Percentiles rank a stretch among this genome's conserved stretches.
These are phyloP conservation scores for Penicillium sclerotiorum DNA, from an alignment of 2,329 filamentous ascomycete species.

Conservation along the genomic window DNA sequence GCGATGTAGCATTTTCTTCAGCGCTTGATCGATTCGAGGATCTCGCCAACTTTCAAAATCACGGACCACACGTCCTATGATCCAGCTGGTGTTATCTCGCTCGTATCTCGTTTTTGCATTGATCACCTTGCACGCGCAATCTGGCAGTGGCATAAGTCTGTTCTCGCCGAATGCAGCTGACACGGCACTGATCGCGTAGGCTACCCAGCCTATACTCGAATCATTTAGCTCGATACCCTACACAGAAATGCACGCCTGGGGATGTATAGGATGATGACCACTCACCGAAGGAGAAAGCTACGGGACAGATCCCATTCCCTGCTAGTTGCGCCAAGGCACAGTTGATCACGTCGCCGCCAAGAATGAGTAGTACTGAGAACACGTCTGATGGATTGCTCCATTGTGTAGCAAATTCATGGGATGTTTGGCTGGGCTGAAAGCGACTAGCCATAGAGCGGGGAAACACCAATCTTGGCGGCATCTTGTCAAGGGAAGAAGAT, in stretches of 20 bases:
- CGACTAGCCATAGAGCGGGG: neutral
- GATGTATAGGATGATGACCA: neutral
- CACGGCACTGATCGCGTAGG: constrained; percentile 37
- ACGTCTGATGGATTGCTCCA: constrained; percentile 27
- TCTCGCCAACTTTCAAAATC: constrained; percentile 43
- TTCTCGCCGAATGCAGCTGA: constrained; percentile 35
- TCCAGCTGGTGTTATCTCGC: constrained; percentile 46
- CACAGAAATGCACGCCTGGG: neutral
- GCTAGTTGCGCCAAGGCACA: constrained; percentile 38
- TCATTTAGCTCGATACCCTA: neutral
- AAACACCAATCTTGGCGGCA: neutral
- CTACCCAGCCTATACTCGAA: constrained; percentile 32
- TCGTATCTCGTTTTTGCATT: constrained; percentile 41
- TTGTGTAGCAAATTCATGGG: neutral
- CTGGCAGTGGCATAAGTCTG: constrained; percentile 37
- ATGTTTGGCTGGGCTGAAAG: neutral
- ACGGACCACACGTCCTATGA: constrained; percentile 47
- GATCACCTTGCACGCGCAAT: constrained; percentile 37
- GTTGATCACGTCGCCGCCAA: constrained; percentile 41
- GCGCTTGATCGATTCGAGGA: neutral
- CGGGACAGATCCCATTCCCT: constrained; percentile 31
- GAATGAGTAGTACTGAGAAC: constrained; percentile 38
- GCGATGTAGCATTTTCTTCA: neutral
- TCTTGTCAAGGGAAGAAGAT: no score
- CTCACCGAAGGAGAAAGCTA: constrained; percentile 42